Conservation (phyloP, 2,329 filamentous ascomycete genomes). For the Alternaria metachromatica region DNA sequence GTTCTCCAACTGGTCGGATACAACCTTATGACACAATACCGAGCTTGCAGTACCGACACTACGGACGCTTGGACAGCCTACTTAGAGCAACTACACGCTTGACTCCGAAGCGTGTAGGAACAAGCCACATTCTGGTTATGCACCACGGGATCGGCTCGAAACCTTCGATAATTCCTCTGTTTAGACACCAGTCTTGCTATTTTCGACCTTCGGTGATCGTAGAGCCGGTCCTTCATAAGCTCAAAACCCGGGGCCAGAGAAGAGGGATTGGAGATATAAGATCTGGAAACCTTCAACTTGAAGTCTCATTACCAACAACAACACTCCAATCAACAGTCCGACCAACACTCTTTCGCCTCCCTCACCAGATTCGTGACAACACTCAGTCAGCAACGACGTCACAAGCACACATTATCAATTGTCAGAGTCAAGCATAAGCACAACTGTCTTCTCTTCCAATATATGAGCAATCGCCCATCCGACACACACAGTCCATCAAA, state of each 20-base stretch:
- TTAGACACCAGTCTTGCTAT: conserved; percentile 29
- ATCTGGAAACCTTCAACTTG: conserved; percentile 16
- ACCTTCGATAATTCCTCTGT: conserved; percentile 25
- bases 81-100: conserved; percentile 25
- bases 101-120: conserved; percentile 22
- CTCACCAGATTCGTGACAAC: neutral
- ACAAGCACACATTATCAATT: neutral
- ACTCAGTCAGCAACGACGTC: conserved; percentile 10
- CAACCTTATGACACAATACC: conserved; percentile 13
- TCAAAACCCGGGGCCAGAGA: conserved; percentile 18
- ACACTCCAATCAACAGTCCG: conserved; percentile 6
- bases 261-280: conserved; percentile 30
- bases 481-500: conserved; percentile 34
- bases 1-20: conserved; percentile 19
- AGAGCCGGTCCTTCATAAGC: conserved; percentile 12
- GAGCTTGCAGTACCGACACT: conserved; percentile 17
- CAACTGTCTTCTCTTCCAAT: conserved; percentile 4
- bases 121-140: conserved; percentile 33
- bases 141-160: conserved; percentile 33
- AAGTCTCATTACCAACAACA: conserved; percentile 14
- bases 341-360: conserved; percentile 4
- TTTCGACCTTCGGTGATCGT: conserved; percentile 28
- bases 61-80: conserved; percentile 8
- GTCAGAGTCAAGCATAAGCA: conserved; percentile 4
- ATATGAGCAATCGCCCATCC: conserved; percentile 33